phyloP scores from a whole-genome alignment of 805 yeast genomes.

The Candida montana region DNA sequence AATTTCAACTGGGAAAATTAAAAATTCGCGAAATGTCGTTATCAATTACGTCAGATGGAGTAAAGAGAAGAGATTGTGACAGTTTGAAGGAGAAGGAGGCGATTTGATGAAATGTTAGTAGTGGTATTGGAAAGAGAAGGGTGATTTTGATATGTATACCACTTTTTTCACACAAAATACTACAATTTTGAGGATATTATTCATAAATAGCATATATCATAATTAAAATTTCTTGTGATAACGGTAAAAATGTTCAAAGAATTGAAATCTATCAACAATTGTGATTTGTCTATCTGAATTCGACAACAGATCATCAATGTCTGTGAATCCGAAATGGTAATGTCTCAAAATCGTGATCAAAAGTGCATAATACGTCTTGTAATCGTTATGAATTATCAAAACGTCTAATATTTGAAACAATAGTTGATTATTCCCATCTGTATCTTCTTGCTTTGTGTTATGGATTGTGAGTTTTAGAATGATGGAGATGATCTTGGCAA shows the following conservation, averaged over 20 bases:
- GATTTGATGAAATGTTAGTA: too few species aligned
- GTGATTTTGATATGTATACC: too few species aligned
- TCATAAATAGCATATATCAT: too few species aligned
- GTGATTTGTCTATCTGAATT: constrained; percentile 4
- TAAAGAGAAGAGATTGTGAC: too few species aligned
- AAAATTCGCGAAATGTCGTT: background rate
- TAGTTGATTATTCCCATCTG: constrained; percentile 8
- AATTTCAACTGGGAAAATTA: background rate
- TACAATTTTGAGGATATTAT: too few species aligned
- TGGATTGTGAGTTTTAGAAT: constrained; percentile 5
- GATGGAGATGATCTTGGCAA: constrained; percentile 6
- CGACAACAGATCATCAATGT: constrained; percentile 24
- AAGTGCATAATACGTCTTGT: constrained; percentile 36
- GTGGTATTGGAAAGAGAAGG: too few species aligned
- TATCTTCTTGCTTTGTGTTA: background rate
- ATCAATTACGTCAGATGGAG: too few species aligned
- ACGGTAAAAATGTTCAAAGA: constrained; percentile 17
- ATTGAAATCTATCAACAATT: constrained; percentile 16
- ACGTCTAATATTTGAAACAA: constrained; percentile 20
- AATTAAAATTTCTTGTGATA: constrained; percentile 20
- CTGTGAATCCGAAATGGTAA: constrained; percentile 46
- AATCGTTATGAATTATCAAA: constrained; percentile 22
- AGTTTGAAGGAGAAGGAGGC: too few species aligned
- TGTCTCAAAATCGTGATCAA: constrained; percentile 38
- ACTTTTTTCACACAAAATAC: too few species aligned